Base-by-base conservation (phyloP, 352 stramenopile genomes). In the Pythium sp. region DNA sequence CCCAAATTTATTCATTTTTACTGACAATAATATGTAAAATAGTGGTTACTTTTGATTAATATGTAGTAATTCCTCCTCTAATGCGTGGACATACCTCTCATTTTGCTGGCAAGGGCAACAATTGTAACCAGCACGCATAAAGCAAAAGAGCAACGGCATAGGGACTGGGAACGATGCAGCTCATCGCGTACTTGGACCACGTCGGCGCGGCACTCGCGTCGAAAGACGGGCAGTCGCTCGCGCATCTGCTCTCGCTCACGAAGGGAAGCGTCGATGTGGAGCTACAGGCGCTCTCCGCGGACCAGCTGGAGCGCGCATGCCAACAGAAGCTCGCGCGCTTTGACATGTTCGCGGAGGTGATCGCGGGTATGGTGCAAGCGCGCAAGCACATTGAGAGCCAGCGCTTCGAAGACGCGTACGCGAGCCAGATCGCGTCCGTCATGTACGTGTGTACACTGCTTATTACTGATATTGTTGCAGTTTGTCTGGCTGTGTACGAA, bases 341-440 rank as follows among this genome's bases (percentile, higher is more conserved):
- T 28, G 71, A 71, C 32, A 57, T 61, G 20, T 90, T 92, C 49
- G 67, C 69, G 18, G 86, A 94, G 12, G 84, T 94, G 63, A 72
- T 87, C 62, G 67, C 73, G n/a, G 81, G 81, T 38, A 71, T 92
- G 54, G 66, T 92, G 54, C 71, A 89, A 60, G 82, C 86, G 63
- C 84, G 86, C 64, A 90, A 91, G 67, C 72, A 82, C 57, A 32
- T 92, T 26, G 69, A 79, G 34, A 61, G 65, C 36, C 69, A 77
- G 61, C 62, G 54, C 28, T 91, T 86, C 61, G 67, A 73, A 5
- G 80, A 90, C 18, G 86, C 86, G 18, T 92, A 94, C 61, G 75
- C 69, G 28, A 73, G 76, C 24, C 81, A 94, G 66, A 94, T 94
- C 62, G 75, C 68, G 0, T 81, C 82, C 22, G 82, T 92, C 73